Evolutionary conservation across 2,329 filamentous ascomycete genomes (phyloP).

Genomic region (Cryphonectria radicalis): DNA sequence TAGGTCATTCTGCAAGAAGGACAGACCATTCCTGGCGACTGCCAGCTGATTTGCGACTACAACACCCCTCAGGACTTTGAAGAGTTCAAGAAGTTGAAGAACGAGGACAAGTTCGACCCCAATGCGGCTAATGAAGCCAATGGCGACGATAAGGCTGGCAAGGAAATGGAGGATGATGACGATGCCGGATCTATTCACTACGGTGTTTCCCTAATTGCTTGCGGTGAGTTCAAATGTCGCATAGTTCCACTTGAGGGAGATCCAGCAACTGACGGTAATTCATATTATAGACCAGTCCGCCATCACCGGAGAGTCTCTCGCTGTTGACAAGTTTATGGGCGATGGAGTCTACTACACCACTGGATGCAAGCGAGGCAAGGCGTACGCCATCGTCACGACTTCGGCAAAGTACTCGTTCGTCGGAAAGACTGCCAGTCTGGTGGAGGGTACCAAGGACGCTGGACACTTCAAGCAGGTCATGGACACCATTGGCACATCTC

Average conservation of each 20-base stretch:
- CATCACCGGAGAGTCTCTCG: conserved; percentile 49
- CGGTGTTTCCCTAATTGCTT: conserved; percentile 26
- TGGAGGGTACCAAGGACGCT: conserved; percentile 74
- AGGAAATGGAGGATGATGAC: conserved; percentile 23
- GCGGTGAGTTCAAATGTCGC: conserved; percentile 18
- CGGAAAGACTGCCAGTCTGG: conserved; percentile 74
- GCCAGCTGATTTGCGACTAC: conserved; percentile 72
- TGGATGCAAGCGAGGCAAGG: conserved; percentile 80
- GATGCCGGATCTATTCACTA: conserved; percentile 22
- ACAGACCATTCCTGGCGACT: conserved; percentile 68
- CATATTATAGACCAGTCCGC: conserved; percentile 1
- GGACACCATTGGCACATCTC: conserved; percentile 76
- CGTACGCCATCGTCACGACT: conserved; percentile 69
- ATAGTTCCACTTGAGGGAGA: too few relatives aligned
- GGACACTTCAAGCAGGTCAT: conserved; percentile 83
- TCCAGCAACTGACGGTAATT: not conserved
- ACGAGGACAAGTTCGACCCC: conserved; percentile 59
- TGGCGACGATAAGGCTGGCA: conserved; percentile 28
- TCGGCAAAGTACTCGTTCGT: conserved; percentile 76
- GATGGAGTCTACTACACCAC: conserved; percentile 79
- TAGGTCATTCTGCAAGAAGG: conserved; percentile 72
- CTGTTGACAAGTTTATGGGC: conserved; percentile 79
- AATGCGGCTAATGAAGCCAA: conserved; percentile 31
- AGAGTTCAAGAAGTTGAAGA: conserved; percentile 59
- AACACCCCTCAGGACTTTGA: conserved; percentile 60